These are phyloP conservation scores for Cytospora leucostoma DNA, from an alignment of 2,329 filamentous ascomycete genomes.

Conservation along the genomic window DNA sequence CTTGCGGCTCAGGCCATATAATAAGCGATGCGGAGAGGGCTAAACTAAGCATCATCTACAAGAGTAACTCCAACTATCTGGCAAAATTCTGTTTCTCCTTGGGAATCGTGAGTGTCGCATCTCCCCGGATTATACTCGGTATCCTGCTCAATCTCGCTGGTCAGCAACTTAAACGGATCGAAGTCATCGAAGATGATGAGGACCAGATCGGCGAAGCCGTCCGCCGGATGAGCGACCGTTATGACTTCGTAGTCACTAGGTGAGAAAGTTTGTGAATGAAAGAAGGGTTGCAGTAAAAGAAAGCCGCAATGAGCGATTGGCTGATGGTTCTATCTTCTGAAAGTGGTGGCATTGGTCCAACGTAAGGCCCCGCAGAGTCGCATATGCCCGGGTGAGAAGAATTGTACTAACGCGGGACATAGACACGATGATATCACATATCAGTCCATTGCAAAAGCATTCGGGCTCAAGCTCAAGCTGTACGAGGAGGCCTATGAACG, in stretches of 20 bases:
- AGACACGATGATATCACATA: constrained; percentile 99
- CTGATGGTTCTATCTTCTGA: constrained; percentile 23
- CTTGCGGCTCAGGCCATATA: neutral
- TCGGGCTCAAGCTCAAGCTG: constrained; percentile 72
- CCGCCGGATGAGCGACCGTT: constrained; percentile 80
- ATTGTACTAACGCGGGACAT: neutral
- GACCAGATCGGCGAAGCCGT: constrained; percentile 86
- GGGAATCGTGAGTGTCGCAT: constrained; percentile 53
- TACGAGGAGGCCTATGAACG: constrained; percentile 75
- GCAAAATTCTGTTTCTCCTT: constrained; percentile 66
- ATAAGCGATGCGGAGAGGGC: neutral
- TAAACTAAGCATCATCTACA: neutral
- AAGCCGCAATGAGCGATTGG: neutral
- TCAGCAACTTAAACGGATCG: constrained; percentile 76
- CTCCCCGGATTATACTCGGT: neutral
- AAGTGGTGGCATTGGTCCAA: constrained; percentile 90
- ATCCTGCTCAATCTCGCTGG: constrained; percentile 10
- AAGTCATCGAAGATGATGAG: constrained; percentile 93
- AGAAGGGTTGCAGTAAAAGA: neutral
- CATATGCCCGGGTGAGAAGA: neutral
- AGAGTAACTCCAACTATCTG: constrained; percentile 66
- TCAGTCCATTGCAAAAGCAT: constrained; percentile 88
- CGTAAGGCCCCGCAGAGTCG: constrained; percentile 55
- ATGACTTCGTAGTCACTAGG: constrained; percentile 93
- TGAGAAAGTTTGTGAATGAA: constrained; percentile 31